These are phyloP conservation scores for Fusarium nanum DNA, from an alignment of 2,329 filamentous ascomycete species.

Conservation along the genomic window DNA sequence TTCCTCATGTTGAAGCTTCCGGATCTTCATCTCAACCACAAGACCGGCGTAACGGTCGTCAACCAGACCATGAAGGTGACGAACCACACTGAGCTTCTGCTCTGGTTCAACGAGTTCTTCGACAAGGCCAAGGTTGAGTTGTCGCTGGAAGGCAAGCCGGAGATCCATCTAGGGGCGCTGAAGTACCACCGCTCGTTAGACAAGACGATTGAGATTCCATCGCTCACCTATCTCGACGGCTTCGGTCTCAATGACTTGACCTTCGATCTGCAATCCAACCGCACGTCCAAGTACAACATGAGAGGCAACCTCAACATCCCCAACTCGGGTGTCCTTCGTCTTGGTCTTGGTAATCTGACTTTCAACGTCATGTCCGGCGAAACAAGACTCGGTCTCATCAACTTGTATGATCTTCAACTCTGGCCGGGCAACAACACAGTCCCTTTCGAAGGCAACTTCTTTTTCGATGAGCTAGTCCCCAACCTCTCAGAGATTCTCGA, in stretches of 20 bases:
- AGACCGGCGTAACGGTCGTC: slow-evolving; percentile 52
- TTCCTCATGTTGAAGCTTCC: slow-evolving; percentile 48
- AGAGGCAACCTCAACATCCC: slow-evolving; percentile 58
- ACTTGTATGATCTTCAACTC: slow-evolving; percentile 54
- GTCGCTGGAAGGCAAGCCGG: slow-evolving; percentile 53
- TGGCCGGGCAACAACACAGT: slow-evolving; percentile 58
- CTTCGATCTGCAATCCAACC: slow-evolving; percentile 53
- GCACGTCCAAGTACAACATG: slow-evolving; percentile 55
- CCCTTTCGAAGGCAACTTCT: slow-evolving; percentile 56
- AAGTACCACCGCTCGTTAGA: slow-evolving; percentile 53
- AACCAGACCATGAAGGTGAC: slow-evolving; percentile 52
- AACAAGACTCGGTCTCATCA: slow-evolving; percentile 54
- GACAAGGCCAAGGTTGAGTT: slow-evolving; percentile 52
- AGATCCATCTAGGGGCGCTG: slow-evolving; percentile 55
- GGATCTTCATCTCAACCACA: slow-evolving; percentile 49
- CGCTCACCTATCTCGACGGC: slow-evolving; percentile 55
- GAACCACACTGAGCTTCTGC: slow-evolving; percentile 54
- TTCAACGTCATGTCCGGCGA: slow-evolving; percentile 57
- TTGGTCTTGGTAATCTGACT: slow-evolving; percentile 60
- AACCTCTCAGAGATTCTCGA: slow-evolving; percentile 56
- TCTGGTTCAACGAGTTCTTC: slow-evolving; percentile 56
- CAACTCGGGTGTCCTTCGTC: slow-evolving; percentile 57
- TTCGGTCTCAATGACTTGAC: slow-evolving; percentile 54
- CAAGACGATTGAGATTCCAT: slow-evolving; percentile 56
- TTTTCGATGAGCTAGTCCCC: slow-evolving; percentile 54